Conservation (phyloP, 1,139 yeast species). For the Taiozyma sp. region DNA sequence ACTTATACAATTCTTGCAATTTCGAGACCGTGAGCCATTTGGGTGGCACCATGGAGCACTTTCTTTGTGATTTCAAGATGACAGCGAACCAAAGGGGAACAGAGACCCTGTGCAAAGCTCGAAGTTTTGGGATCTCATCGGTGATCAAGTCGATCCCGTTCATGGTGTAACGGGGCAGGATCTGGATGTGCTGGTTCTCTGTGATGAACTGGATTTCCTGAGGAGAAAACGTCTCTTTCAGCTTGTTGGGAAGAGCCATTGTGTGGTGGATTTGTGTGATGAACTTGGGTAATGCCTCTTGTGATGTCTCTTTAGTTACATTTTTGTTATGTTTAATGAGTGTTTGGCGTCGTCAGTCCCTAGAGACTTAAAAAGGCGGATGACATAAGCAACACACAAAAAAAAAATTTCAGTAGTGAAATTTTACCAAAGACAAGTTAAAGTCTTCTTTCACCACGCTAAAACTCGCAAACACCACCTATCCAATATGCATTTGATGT, state of each 20-base stretch:
- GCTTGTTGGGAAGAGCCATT: slow-evolving; percentile 64
- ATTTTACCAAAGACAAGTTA: no score
- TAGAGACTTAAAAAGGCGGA: no score
- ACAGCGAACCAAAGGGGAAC: slow-evolving; percentile 91
- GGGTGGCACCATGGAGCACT: slow-evolving; percentile 86
- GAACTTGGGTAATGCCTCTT: no score
- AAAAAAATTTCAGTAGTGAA: no score
- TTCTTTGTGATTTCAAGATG: slow-evolving; percentile 74
- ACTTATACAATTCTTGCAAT: slow-evolving; percentile 58
- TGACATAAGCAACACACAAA: no score
- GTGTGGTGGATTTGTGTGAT: not conserved
- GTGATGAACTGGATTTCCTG: slow-evolving; percentile 81
- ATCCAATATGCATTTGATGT: slow-evolving; percentile 92
- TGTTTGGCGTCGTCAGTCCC: no score
- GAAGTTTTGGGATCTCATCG: slow-evolving; percentile 21
- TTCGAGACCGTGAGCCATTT: slow-evolving; percentile 69
- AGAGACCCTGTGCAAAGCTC: slow-evolving; percentile 65
- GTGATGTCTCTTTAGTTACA: no score
- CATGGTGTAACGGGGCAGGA: slow-evolving; percentile 73
- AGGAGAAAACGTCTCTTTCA: slow-evolving; percentile 61
- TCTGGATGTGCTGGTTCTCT: slow-evolving; percentile 69
- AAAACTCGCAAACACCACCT: not conserved
- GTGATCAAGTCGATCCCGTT: slow-evolving; percentile 62
- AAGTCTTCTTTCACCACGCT: no score
- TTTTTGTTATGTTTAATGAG: no score